These are phyloP conservation scores for Penicillium sp. DNA, from an alignment of 2,329 filamentous ascomycete genomes.

Conservation along the genomic window DNA sequence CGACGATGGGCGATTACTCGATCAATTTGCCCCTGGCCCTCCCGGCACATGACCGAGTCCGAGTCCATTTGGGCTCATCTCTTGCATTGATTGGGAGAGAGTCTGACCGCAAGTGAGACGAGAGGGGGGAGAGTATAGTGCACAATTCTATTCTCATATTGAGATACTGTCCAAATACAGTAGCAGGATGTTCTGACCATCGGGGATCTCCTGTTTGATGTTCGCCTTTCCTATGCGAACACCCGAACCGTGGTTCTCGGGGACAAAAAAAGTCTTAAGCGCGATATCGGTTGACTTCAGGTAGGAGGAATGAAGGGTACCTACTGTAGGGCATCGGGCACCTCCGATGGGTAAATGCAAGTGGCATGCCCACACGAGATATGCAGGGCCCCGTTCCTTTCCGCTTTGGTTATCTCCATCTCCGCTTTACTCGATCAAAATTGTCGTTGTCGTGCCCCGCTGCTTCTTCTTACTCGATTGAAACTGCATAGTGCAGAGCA, in stretches of 20 bases:
- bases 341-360: slow-evolving; percentile 30
- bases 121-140: no score
- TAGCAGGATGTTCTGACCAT: no score
- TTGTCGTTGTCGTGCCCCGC: no score
- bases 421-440: slow-evolving; percentile 36
- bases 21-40: not conserved
- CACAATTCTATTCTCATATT: no score
- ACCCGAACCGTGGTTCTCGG: no score
- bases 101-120: not conserved
- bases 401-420: slow-evolving; percentile 6
- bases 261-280: no score
- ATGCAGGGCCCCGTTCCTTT: slow-evolving; percentile 6
- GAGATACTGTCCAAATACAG: no score
- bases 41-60: no score
- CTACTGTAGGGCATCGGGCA: slow-evolving; percentile 30
- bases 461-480: slow-evolving; percentile 26
- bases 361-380: no score
- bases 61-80: no score
- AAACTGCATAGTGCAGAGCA: slow-evolving; percentile 12
- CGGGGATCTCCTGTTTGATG: no score
- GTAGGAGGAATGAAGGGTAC: slow-evolving; percentile 8
- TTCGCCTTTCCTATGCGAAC: no score
- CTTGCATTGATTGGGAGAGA: not conserved
- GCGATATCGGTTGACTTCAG: not conserved
- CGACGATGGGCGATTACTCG: slow-evolving; percentile 19